Percentiles rank a stretch among this genome's conserved stretches.
These are phyloP conservation scores for Paraconiothyrium sp. DNA, from an alignment of 2,329 filamentous ascomycete species.

Conservation along the genomic window DNA sequence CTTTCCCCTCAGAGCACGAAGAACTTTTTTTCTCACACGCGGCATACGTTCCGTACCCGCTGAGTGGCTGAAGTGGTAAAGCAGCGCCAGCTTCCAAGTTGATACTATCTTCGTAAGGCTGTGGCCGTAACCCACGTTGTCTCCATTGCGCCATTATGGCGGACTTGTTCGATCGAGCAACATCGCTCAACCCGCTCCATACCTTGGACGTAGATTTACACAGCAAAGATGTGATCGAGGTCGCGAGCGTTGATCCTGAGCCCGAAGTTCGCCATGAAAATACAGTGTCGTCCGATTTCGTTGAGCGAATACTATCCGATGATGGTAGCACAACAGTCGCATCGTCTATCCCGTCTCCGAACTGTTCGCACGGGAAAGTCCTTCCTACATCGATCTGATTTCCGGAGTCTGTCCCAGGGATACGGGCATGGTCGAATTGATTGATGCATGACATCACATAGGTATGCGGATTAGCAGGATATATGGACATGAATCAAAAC, in stretches of 20 bases:
- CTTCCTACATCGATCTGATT: neutral
- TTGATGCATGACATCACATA: neutral
- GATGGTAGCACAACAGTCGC: neutral
- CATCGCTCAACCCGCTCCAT: neutral
- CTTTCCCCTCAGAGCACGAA: neutral
- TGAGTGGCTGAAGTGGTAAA: slow-evolving; percentile 1
- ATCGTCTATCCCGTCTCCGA: neutral
- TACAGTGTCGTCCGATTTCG: neutral
- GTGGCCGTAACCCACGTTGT: neutral
- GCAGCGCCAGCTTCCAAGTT: neutral
- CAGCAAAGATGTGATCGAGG: slow-evolving; percentile 4
- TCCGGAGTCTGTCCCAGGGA: neutral
- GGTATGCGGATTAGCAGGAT: neutral
- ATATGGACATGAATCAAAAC: neutral
- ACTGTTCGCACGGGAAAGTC: neutral
- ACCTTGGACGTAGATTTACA: neutral
- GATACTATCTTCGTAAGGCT: neutral
- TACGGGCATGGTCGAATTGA: neutral
- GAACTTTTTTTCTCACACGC: neutral
- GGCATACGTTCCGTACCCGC: neutral
- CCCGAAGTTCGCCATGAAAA: slow-evolving; percentile 10
- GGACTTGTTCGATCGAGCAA: neutral
- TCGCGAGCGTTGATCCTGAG: slow-evolving; percentile 4
- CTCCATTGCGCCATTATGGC: neutral
- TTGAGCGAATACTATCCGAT: slow-evolving; percentile 8